Conservation (phyloP, 2,329 filamentous ascomycete genomes). For the Colletotrichum sp. region DNA sequence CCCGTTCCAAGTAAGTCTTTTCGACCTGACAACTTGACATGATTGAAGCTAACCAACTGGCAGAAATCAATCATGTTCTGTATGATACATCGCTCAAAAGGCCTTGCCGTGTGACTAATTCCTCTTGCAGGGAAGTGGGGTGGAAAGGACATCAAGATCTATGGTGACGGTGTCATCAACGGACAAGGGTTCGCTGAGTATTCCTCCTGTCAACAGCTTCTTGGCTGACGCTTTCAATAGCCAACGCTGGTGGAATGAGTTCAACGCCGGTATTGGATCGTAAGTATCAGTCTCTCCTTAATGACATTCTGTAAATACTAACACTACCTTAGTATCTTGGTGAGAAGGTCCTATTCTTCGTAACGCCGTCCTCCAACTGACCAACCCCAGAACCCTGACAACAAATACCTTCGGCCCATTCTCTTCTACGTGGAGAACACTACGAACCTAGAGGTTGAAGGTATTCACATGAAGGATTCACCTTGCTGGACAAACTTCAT, state of each 20-base stretch:
- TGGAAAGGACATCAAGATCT: constrained; percentile 65
- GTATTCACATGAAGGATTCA: constrained; percentile 65
- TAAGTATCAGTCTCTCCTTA: background rate
- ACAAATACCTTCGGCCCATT: constrained; percentile 63
- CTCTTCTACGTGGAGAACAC: constrained; percentile 68
- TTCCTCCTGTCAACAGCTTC: background rate
- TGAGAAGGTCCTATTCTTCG: background rate
- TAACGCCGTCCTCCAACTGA: background rate
- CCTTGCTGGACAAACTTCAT: constrained; percentile 71
- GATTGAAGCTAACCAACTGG: background rate
- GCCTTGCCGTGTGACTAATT: background rate
- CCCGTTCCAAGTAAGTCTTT: constrained; percentile 37
- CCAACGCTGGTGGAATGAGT: constrained; percentile 49
- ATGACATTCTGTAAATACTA: background rate
- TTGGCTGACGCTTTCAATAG: constrained; percentile 6
- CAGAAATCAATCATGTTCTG: constrained; percentile 60
- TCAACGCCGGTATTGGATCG: constrained; percentile 32
- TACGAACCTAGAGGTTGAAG: constrained; percentile 61
- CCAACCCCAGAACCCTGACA: constrained; percentile 48
- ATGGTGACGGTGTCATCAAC: constrained; percentile 62
- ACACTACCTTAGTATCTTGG: background rate
- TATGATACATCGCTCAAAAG: background rate
- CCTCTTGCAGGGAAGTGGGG: constrained; percentile 61
- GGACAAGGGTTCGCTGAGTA: constrained; percentile 47
- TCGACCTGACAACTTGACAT: background rate